phyloP scores from a whole-genome alignment of 352 stramenopile genomes.

The Phytophthora tubulina region DNA sequence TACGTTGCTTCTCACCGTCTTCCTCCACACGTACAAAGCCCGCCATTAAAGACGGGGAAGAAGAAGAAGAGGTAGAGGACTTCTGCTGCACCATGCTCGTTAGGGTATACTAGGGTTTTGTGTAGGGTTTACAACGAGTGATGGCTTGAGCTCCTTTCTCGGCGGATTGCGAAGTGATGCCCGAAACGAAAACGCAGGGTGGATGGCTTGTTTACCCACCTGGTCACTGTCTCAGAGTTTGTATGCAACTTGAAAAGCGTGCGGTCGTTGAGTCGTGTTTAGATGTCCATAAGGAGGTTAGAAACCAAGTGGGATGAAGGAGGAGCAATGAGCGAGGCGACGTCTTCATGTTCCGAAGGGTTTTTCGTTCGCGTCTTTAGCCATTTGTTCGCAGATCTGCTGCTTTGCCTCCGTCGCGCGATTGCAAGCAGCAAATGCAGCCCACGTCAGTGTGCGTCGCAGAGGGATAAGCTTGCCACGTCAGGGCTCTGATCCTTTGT shows the following conservation, averaged over 20 bases:
- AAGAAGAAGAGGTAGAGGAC: conserved; percentile 14
- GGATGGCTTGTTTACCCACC: conserved; percentile 27
- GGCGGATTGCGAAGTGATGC: conserved; percentile 32
- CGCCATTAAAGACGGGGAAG: conserved; percentile 37
- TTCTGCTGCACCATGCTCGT: conserved; percentile 25
- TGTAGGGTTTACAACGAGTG: not conserved
- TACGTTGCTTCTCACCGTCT: conserved; percentile 48
- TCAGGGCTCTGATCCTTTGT: not conserved
- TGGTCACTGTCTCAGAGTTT: conserved; percentile 30
- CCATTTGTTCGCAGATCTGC: conserved; percentile 7
- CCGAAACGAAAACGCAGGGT: not conserved
- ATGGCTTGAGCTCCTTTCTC: conserved; percentile 1
- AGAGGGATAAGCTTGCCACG: conserved; percentile 12
- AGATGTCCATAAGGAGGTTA: not conserved
- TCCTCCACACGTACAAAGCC: conserved; percentile 70
- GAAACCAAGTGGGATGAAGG: not conserved
- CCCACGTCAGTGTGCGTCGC: conserved; percentile 10
- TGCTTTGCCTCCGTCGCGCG: conserved; percentile 11
- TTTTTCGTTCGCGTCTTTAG: not conserved
- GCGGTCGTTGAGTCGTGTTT: not conserved
- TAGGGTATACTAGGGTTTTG: not conserved
- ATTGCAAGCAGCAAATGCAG: conserved; percentile 17
- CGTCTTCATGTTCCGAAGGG: not conserved
- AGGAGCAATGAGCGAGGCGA: not conserved
- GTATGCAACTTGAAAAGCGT: conserved; percentile 19